Percentiles rank a stretch among this genome's conserved stretches.
Evolutionary conservation across 2,329 filamentous ascomycete genomes (phyloP).

Genomic region (Geosmithia flava): DNA sequence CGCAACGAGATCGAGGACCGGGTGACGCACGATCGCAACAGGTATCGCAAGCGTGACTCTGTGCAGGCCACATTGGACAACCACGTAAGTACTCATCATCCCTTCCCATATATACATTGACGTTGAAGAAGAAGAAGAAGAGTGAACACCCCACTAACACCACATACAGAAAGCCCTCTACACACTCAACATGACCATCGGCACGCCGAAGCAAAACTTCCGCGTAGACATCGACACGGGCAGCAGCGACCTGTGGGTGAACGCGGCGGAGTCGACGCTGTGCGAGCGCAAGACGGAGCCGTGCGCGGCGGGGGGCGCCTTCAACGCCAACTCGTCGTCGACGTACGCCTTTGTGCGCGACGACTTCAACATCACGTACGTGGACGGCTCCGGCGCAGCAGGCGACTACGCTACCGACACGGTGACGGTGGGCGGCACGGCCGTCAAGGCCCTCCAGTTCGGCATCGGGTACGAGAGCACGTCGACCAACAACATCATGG

Average conservation of each 20-base stretch:
- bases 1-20: conserved; percentile 23
- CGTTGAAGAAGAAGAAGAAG: background rate
- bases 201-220: conserved; percentile 46
- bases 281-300: conserved; percentile 37
- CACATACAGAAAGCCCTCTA: conserved; percentile 45
- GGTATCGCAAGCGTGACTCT: conserved; percentile 25
- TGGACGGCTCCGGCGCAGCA: conserved; percentile 63
- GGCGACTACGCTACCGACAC: conserved; percentile 76
- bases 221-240: conserved; percentile 55
- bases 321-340: conserved; percentile 58
- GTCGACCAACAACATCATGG: conserved; percentile 62
- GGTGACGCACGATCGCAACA: conserved; percentile 27
- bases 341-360: conserved; percentile 63
- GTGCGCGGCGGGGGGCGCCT: conserved; percentile 54
- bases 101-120: background rate
- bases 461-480: conserved; percentile 56
- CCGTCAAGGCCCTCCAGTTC: conserved; percentile 50
- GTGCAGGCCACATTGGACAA: conserved; percentile 40
- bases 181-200: conserved; percentile 49
- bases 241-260: conserved; percentile 60
- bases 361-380: conserved; percentile 79
- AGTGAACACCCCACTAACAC: too few relatives aligned
- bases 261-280: conserved; percentile 46
- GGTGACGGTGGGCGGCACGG: conserved; percentile 43
- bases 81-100: conserved; percentile 24